Percentiles rank a stretch among this genome's conserved stretches.
phyloP scores from a whole-genome alignment of 352 stramenopile genomes.

The Pythium oligandrum region DNA sequence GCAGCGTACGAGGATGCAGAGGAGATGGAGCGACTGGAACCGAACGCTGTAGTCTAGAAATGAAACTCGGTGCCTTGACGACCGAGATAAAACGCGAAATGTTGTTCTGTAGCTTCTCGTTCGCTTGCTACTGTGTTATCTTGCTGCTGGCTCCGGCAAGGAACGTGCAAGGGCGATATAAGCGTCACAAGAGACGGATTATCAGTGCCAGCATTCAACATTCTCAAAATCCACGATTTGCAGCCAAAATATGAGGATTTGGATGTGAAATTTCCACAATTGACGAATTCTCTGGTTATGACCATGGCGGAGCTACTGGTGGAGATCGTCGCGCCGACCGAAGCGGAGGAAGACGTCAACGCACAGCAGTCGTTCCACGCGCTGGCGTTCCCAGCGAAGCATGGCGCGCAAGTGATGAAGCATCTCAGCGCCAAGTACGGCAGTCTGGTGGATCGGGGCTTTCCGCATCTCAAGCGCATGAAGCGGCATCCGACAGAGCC shows the following conservation, averaged over 20 bases:
- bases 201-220: too few species aligned
- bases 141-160: too few species aligned
- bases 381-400: conserved; percentile 54
- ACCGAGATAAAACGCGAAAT: too few species aligned
- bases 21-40: conserved; percentile 59
- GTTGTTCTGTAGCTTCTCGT: too few species aligned
- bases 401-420: conserved; percentile 67
- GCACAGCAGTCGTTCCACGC: conserved; percentile 65
- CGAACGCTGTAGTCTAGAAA: conserved; percentile 45
- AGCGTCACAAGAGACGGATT: too few species aligned
- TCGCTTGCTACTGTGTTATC: too few species aligned
- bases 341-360: conserved; percentile 27
- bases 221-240: too few species aligned
- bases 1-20: conserved; percentile 60
- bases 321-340: conserved; percentile 36
- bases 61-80: too few species aligned
- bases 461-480: conserved; percentile 77
- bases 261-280: too few species aligned
- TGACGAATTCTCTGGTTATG: background rate
- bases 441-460: conserved; percentile 56
- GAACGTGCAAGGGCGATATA: too few species aligned
- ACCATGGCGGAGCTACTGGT: conserved; percentile 18
- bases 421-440: conserved; percentile 43
- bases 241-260: too few species aligned
- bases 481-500: conserved; percentile 50